Percentiles rank a stretch among this genome's conserved stretches.
Evolutionary conservation across 495 filamentous ascomycete genomes (phyloP).

Genomic region (Extremus antarcticus): DNA sequence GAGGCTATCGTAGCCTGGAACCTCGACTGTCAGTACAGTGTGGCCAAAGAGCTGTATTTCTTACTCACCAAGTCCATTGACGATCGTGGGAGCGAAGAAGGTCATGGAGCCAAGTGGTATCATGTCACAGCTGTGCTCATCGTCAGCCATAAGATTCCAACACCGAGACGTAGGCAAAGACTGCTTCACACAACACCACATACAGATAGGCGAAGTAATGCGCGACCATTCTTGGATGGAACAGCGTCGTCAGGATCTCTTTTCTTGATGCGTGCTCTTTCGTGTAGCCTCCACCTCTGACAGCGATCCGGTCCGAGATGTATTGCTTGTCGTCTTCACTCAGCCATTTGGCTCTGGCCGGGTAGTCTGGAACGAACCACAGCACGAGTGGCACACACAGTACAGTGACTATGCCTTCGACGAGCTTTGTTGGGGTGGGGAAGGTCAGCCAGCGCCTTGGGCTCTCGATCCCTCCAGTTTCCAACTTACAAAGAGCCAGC

Average conservation of each 20-base stretch:
- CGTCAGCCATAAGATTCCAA: background rate
- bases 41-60: no score
- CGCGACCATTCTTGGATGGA: constrained; percentile 9
- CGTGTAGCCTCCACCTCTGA: constrained; percentile 14
- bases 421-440: no score
- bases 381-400: constrained; percentile 54
- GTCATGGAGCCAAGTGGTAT: constrained; percentile 29
- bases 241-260: constrained; percentile 11
- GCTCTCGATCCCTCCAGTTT: no score
- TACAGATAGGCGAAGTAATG: constrained; percentile 16
- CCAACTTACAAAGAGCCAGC: constrained; percentile 10
- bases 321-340: constrained; percentile 51
- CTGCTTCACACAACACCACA: background rate
- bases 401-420: constrained; percentile 66
- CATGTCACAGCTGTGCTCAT: background rate
- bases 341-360: constrained; percentile 59
- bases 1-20: constrained; percentile 34
- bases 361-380: constrained; percentile 60
- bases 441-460: no score
- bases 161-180: background rate
- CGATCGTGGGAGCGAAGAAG: constrained; percentile 45
- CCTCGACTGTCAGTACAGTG: no score
- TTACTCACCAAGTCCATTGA: constrained; percentile 37
- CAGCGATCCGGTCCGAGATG: constrained; percentile 5
- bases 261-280: constrained; percentile 8